These are phyloP conservation scores for Wickerhamiella allomyrinae DNA, from an alignment of 805 yeast genomes.

Conservation along the genomic window DNA sequence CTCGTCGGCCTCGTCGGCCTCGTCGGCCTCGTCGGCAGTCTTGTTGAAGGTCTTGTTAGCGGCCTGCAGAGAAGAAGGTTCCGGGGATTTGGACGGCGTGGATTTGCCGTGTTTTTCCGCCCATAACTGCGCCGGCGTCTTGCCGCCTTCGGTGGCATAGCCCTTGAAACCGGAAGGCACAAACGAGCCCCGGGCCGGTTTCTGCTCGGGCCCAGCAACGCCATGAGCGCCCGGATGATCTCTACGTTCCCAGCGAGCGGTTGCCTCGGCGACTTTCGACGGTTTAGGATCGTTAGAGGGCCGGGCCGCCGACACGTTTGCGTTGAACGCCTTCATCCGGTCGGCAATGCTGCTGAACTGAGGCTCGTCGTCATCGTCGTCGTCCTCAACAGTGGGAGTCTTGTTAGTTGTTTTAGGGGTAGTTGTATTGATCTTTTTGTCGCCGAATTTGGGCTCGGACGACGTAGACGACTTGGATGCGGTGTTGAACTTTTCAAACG, in stretches of 20 bases:
- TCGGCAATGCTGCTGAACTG: conserved; percentile 16
- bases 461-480: not conserved
- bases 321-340: conserved; percentile 20
- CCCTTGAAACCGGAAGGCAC: conserved; percentile 25
- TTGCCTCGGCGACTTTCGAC: conserved; percentile 18
- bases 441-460: not conserved
- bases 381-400: not conserved
- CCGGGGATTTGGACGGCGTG: conserved; percentile 2
- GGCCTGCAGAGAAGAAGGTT: no score
- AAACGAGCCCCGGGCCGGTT: conserved; percentile 14
- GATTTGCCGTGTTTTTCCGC: conserved; percentile 70
- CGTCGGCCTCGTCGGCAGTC: no score
- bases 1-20: no score
- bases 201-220: not conserved
- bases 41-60: not conserved
- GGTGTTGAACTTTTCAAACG: not conserved
- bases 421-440: not conserved
- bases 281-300: conserved; percentile 12
- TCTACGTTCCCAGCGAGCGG: conserved; percentile 18
- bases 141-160: conserved; percentile 58
- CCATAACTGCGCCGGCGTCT: conserved; percentile 92
- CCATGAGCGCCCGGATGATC: conserved; percentile 22
- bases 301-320: conserved; percentile 15
- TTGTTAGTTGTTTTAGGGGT: not conserved
- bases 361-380: conserved; percentile 15